A percentile compares a stretch with the other conserved stretches of the same genome.
These are phyloP conservation scores for Paspalum notatum DNA, from an alignment of 176 grass and related monocot genomes.

Conservation along the genomic window DNA sequence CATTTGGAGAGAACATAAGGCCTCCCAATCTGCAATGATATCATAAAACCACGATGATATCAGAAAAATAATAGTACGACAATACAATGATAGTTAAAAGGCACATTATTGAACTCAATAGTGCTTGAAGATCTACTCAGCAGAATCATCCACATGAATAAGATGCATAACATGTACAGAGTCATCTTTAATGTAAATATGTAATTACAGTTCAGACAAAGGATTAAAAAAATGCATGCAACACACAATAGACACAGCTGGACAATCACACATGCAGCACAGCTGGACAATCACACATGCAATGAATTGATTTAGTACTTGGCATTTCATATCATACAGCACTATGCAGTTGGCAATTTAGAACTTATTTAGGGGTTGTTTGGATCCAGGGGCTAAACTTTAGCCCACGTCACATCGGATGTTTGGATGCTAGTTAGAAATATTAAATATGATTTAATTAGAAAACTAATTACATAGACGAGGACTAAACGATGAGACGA, in stretches of 20 bases:
- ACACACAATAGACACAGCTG: background rate
- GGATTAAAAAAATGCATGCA: constrained; percentile 13
- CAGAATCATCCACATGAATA: background rate
- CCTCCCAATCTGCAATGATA: constrained; percentile 73
- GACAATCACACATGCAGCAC: constrained; percentile 8
- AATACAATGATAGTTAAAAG: background rate
- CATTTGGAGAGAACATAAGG: constrained; percentile 94
- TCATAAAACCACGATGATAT: constrained; percentile 25
- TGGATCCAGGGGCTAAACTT: too few species aligned
- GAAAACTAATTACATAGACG: too few species aligned
- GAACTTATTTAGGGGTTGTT: background rate
- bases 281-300: background rate
- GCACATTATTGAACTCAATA: constrained; percentile 28
- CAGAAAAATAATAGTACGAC: constrained; percentile 27
- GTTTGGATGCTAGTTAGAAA: too few species aligned
- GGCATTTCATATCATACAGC: background rate
- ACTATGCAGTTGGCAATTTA: background rate
- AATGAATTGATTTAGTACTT: constrained; percentile 9
- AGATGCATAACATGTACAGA: background rate
- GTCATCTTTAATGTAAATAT: constrained; percentile 4
- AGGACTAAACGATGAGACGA: too few species aligned
- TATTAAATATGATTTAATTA: too few species aligned
- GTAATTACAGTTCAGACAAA: constrained; percentile 2
- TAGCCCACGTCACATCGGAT: too few species aligned
- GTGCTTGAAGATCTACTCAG: background rate